These are phyloP conservation scores for Xerocomus brunneocitrinus DNA, from an alignment of 768 basidiomycete species.

Conservation along the genomic window DNA sequence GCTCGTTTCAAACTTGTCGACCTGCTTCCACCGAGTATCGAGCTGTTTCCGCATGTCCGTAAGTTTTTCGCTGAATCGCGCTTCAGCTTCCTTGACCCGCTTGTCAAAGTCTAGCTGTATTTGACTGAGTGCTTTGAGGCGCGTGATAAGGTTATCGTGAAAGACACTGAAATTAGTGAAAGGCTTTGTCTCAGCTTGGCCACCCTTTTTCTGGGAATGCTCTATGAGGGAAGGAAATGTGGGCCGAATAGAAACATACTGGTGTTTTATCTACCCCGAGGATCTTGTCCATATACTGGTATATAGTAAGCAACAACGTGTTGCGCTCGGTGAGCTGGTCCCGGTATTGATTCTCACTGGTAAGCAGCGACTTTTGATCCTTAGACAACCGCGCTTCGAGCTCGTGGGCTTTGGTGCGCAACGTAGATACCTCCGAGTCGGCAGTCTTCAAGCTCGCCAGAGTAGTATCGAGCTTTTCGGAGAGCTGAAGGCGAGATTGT, in stretches of 20 bases:
- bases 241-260: conserved; percentile 42
- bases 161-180: conserved; percentile 93
- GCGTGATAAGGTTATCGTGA: conserved; percentile 88
- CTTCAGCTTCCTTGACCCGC: conserved; percentile 75
- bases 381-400: conserved; percentile 78
- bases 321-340: conserved; percentile 93
- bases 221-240: background rate
- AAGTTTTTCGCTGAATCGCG: conserved; percentile 66
- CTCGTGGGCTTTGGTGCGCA: conserved; percentile 62
- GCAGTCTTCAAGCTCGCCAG: conserved; percentile 58
- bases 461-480: conserved; percentile 82
- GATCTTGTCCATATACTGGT: conserved; percentile 94
- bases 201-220: conserved; percentile 58
- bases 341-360: conserved; percentile 75
- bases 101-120: conserved; percentile 87
- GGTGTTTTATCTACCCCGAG: conserved; percentile 84
- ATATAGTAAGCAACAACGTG: conserved; percentile 85
- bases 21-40: conserved; percentile 83
- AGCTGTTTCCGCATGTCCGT: conserved; percentile 80
- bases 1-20: conserved; percentile 88
- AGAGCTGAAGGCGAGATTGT: conserved; percentile 78
- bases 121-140: conserved; percentile 79
- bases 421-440: conserved; percentile 60
- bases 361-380: conserved; percentile 69
- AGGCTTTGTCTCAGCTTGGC: conserved; percentile 80